These are phyloP conservation scores for Phytophthora idaei DNA, from an alignment of 352 stramenopile genomes.

Conservation along the genomic window DNA sequence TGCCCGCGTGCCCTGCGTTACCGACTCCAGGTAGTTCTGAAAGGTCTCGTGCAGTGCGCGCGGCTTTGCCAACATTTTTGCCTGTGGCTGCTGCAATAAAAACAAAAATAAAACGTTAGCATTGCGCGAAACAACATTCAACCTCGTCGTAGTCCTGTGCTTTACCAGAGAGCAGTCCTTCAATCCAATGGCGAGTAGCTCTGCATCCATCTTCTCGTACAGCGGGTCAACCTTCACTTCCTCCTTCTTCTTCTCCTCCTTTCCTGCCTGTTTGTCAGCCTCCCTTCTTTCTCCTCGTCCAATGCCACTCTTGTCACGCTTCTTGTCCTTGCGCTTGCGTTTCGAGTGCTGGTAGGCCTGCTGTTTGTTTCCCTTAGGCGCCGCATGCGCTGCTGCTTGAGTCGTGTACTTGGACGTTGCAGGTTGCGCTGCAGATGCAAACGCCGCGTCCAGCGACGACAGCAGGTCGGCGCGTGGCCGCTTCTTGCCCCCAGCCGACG, in stretches of 20 bases:
- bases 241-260: constrained; percentile 8
- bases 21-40: constrained; percentile 49
- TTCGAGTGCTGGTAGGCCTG: constrained; percentile 78
- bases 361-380: constrained; percentile 41
- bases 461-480: constrained; percentile 72
- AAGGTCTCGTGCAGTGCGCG: constrained; percentile 40
- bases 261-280: not conserved
- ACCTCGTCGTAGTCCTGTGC: not conserved
- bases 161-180: constrained; percentile 75
- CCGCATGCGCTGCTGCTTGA: constrained; percentile 54
- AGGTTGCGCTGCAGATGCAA: constrained; percentile 42
- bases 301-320: constrained; percentile 18
- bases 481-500: constrained; percentile 51
- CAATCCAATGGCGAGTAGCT: constrained; percentile 59
- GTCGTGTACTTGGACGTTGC: constrained; percentile 72
- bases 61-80: constrained; percentile 28
- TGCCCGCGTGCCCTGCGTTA: constrained; percentile 28
- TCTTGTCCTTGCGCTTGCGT: constrained; percentile 54
- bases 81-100: constrained; percentile 34
- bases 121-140: not conserved
- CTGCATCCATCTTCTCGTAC: constrained; percentile 59
- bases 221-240: constrained; percentile 42
- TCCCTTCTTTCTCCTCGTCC: constrained; percentile 9
- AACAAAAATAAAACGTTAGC: constrained; percentile 5
- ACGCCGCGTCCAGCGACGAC: constrained; percentile 76